phyloP scores from a whole-genome alignment of 2,329 filamentous ascomycete genomes.

The Fusarium drepaniforme region DNA sequence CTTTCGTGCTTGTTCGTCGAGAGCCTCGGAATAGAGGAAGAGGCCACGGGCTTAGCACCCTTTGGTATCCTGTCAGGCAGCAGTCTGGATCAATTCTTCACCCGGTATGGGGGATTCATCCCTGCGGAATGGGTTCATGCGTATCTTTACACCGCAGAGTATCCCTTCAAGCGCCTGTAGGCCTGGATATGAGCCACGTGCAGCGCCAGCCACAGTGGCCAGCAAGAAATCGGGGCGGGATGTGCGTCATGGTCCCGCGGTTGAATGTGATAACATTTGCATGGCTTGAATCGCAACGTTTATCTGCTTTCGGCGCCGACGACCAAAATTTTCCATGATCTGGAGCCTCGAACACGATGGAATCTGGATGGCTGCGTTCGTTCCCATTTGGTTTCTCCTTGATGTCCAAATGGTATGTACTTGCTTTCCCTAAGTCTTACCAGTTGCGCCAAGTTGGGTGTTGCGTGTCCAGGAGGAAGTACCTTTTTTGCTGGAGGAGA shows the following conservation, averaged over 20 bases:
- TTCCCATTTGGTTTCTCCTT: neutral
- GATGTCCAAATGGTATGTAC: neutral
- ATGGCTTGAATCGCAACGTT: neutral
- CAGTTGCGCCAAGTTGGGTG: neutral
- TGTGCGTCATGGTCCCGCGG: neutral
- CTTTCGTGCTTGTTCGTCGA: neutral
- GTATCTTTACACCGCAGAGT: neutral
- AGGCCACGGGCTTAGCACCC: neutral
- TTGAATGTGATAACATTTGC: neutral
- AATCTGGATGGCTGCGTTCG: neutral
- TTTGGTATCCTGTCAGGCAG: neutral
- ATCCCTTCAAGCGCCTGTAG: neutral
- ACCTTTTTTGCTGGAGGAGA: neutral
- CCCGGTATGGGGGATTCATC: neutral
- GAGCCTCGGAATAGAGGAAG: neutral
- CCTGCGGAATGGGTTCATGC: neutral
- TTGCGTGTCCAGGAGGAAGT: neutral
- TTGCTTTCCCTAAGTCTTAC: neutral
- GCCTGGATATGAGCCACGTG: neutral
- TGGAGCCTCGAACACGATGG: neutral
- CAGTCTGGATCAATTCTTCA: neutral
- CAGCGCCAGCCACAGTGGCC: neutral
- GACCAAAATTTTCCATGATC: neutral
- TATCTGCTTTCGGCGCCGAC: neutral
- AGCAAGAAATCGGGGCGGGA: neutral